Evolutionary conservation across 1,284 basidiomycete genomes (phyloP), one percentile per base, ranked within the genome.

Genomic region (Xerocomus nothofagi): DNA sequence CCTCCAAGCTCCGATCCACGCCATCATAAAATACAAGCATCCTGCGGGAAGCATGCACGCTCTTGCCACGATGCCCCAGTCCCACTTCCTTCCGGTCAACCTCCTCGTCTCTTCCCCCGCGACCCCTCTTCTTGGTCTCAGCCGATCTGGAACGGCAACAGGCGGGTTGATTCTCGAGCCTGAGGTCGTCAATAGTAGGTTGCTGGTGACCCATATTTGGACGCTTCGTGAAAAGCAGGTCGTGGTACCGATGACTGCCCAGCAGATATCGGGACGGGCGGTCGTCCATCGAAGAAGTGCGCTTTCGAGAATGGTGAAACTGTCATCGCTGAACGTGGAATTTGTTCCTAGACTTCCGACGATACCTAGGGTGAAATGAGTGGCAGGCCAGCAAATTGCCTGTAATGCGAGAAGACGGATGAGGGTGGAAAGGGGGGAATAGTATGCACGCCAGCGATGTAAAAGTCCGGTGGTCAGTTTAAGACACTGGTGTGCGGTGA

Each of bases 361-460:
- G 36, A 91, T 67, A 33, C 73, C 76, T 18, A 93, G 78, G 1
- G 87, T 91, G 30, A 88, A 67, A 52, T 91, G 87, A 7, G 91
- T 92, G 9, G 90, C 85, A 3, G 90, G 89, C 91, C 91, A 93
- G 66, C 90, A 88, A 52, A 93, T 91, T 8, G 88, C 86, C 68
- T 93, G 91, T 2, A 93, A 73, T 0, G 86, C 89, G 39, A 93
- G 77, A 3, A 93, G 81, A 10, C 91, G 83, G 59, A 93, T 88
- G 46, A 93, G 79, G 3, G 91, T 88, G 2, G 91, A 78, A 23
- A 90, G 70, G 1, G 88, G 85, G 0, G 87, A 79, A 60, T 93
- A 93, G 69, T 93, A 92, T 0, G 86, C 76, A 32, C 81, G 77
- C 91, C 91, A 93, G 37, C 91, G 81, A 17, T 80, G 81, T 32